phyloP scores from a whole-genome alignment of 2,329 filamentous ascomycete species.

The Raffaelea albimanens region DNA sequence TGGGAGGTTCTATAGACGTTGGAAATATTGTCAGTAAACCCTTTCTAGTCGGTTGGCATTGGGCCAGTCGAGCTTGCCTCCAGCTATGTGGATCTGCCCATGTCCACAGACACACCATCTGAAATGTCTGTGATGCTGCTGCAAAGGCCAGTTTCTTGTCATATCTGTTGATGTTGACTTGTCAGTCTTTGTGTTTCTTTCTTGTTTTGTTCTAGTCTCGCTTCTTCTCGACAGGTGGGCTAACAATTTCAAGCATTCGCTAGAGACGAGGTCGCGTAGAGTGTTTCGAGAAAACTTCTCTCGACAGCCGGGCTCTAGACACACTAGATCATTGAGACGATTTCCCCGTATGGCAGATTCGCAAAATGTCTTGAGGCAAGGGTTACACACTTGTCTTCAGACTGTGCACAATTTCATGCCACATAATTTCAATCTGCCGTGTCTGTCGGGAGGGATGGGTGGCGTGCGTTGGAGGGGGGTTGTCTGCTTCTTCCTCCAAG shows the following conservation, averaged over 20 bases:
- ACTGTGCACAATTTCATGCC: no score
- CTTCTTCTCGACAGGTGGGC: no score
- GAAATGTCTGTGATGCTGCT: neutral
- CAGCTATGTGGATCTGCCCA: constrained; percentile 1
- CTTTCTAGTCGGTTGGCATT: no score
- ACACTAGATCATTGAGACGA: neutral
- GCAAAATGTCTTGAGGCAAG: neutral
- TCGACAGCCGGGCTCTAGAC: constrained; percentile 1
- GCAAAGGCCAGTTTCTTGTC: constrained; percentile 6
- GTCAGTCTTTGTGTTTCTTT: no score
- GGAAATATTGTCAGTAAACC: no score
- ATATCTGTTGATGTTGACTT: neutral
- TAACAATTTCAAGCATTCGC: no score
- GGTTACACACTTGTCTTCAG: neutral
- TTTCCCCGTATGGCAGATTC: constrained; percentile 2
- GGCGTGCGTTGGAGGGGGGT: no score
- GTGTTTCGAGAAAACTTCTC: neutral
- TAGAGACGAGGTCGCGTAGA: neutral
- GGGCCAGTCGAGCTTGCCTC: neutral
- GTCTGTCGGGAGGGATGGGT: no score
- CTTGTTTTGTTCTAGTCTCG: no score
- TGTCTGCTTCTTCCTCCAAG: no score
- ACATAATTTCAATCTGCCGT: no score
- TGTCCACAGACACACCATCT: constrained; percentile 3
- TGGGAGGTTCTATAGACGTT: no score